Evolutionary conservation across 352 stramenopile species (phyloP).

Genomic region (Globisporangium carolinianum): DNA sequence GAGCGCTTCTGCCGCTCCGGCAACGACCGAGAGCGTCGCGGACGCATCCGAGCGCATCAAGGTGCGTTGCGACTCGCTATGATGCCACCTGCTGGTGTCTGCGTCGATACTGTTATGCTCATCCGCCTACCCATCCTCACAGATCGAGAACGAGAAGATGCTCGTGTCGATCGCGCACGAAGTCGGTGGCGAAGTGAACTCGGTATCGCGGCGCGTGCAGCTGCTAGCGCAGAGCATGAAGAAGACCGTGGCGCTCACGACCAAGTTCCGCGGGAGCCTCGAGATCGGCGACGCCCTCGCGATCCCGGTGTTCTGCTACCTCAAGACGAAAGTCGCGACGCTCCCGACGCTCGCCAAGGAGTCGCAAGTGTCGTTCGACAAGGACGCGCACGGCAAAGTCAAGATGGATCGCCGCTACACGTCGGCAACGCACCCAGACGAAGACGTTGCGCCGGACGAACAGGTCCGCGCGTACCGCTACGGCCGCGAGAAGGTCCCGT

Average conservation of each 20-base stretch:
- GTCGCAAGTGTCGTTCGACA: slow-evolving; percentile 58
- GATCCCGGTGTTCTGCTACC: slow-evolving; percentile 73
- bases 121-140: background rate
- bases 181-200: slow-evolving; percentile 58
- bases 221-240: slow-evolving; percentile 74
- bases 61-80: slow-evolving; percentile 1
- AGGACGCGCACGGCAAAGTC: slow-evolving; percentile 49
- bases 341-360: slow-evolving; percentile 69
- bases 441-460: slow-evolving; percentile 62
- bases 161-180: slow-evolving; percentile 70
- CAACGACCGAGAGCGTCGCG: background rate
- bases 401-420: slow-evolving; percentile 71
- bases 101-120: background rate
- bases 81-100: background rate
- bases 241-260: slow-evolving; percentile 56
- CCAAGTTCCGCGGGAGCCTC: slow-evolving; percentile 68
- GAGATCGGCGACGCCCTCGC: slow-evolving; percentile 60
- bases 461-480: slow-evolving; percentile 81
- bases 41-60: slow-evolving; percentile 20
- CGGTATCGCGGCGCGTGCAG: slow-evolving; percentile 67
- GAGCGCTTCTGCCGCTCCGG: background rate
- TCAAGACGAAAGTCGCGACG: slow-evolving; percentile 70
- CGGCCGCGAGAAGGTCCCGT: slow-evolving; percentile 70
- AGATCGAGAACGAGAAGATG: slow-evolving; percentile 83
- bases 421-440: slow-evolving; percentile 53